Percentiles rank a stretch among this genome's conserved stretches.
Evolutionary conservation across 768 basidiomycete species (phyloP).

Genomic region (Rhodotorula taiwanensis): DNA sequence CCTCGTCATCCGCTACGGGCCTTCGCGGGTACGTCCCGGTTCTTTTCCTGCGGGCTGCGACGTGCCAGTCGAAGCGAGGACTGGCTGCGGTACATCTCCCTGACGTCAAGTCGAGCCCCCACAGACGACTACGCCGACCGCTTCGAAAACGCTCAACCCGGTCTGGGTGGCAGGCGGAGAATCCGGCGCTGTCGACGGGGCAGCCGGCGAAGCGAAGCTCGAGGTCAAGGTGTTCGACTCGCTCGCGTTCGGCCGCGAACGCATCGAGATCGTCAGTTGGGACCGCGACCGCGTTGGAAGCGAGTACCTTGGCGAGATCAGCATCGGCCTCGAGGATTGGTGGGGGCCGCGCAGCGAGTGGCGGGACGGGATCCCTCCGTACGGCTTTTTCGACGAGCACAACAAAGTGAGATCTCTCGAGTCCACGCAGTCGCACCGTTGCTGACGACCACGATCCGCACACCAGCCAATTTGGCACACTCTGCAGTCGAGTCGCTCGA

Average conservation of each 20-base stretch:
- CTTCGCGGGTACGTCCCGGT: constrained; percentile 6
- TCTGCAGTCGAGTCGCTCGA: constrained; percentile 52
- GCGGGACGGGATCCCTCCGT: constrained; percentile 48
- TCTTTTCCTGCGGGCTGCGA: no score
- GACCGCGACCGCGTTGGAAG: constrained; percentile 79
- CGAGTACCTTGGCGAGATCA: constrained; percentile 87
- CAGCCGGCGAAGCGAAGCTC: constrained; percentile 24
- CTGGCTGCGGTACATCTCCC: no score
- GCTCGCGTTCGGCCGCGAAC: constrained; percentile 16
- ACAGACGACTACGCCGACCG: constrained; percentile 22
- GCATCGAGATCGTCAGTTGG: constrained; percentile 80
- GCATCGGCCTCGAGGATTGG: constrained; percentile 74
- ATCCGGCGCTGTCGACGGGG: constrained; percentile 1
- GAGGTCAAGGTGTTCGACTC: constrained; percentile 30
- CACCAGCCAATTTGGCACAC: constrained; percentile 52
- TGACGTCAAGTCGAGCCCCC: no score
- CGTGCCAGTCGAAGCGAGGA: no score
- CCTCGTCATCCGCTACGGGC: constrained; percentile 26
- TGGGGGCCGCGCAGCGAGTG: constrained; percentile 47
- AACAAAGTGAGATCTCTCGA: constrained; percentile 58
- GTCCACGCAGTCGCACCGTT: no score
- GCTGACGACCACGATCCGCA: background rate
- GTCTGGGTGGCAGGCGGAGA: constrained; percentile 27
- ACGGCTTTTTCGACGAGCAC: constrained; percentile 55
- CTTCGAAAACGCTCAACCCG: constrained; percentile 35